Base-by-base conservation (phyloP, 768 basidiomycete genomes). In the Suillus weaverae region DNA sequence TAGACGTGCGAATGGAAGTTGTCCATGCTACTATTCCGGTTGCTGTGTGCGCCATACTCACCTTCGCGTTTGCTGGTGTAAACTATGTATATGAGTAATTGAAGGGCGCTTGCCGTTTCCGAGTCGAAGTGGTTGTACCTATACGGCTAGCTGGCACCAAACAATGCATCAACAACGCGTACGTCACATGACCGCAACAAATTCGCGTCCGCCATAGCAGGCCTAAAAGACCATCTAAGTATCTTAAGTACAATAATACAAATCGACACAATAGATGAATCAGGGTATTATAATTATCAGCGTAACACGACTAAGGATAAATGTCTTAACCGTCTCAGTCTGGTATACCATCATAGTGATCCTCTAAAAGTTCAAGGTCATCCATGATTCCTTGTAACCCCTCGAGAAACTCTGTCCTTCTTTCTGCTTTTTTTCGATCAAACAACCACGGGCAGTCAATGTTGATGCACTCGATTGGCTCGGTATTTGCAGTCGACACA, bases 361-460 rank as follows among this genome's bases (percentile, higher is more conserved):
- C 43, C 6, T 66, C 32, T 10, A 60, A 48, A 16, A 64, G 43
- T 44, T 70, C 72, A 62, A 74, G 26, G 26, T 74, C 69, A 36
- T 77, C 74, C 7, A 81, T 66, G 16, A 81, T 33, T 38, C 68
- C 72, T 22, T 70, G 66, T 14, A 81, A 60, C 9, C 71, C 71
- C 16, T 73, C 72, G 30, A 80, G 61, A n/a, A 63, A 70, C 51
- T 75, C 76, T 6, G 66, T 53, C 64, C 77, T 81, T 65, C 73
- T 70, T 65, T 89, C 87, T 6, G 83, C 80, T 69, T 86, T 88
- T 66, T 83, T 85, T 41, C 93, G 81, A 36, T 89, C 84, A 69
- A 87, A 97, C 39, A 95, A 75, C 86, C 92, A 90, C 0, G 89
- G 85, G 73, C 96, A 99, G 71, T 97, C 95, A 54, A 92, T 78